Base-by-base conservation (phyloP, 2,329 filamentous ascomycete species). In the Fusarium camptoceras region DNA sequence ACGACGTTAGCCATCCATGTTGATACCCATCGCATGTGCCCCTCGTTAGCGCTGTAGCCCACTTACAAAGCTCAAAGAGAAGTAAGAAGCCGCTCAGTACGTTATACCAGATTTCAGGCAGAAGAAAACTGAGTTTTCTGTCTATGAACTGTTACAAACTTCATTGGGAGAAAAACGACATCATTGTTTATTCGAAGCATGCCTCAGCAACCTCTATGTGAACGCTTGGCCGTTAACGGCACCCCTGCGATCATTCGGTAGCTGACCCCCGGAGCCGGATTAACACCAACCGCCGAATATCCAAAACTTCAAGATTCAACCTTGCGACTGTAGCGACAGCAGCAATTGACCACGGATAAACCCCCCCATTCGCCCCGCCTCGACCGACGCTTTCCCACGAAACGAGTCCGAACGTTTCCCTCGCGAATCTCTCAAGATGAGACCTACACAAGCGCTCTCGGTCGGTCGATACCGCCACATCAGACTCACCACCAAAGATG, bases 401-500 rank as follows among this genome's bases (percentile, higher is more conserved):
- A 42, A 22, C 39, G 37, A 60, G 16, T n/a, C 8, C 20, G 11
- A 43, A 49, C 18, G 20, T 22, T 39, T 20, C 8, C n/a, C 6
- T 16, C 34, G 28, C 20, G 11, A 25, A 24, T 25, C 6, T 22
- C 48, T 65, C 73, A 83, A 78, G 67, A 93, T 92, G 89, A 87
- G 88, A 79, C 88, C 92, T 59, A 92, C 92, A 18, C 85, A 88
- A 76, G 79, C 83, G 70, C 89, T 97, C 76, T 86, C 87, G 74
- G 83, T 89, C 76, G 83, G 89, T 78, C 87, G 88, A 61, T 87
- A 94, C 76, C 88, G 90, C 81, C 94, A 95, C 77, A 85, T 94
- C 63, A 86, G 87, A 55, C 88, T 99, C 77, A 98, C 93, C 15
- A 97, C 95, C 73, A 99, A 99, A 83, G 91, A 96, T 81, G 91